These are phyloP conservation scores for Phytophthora hybrid DNA, from an alignment of 352 stramenopile genomes.

Conservation along the genomic window DNA sequence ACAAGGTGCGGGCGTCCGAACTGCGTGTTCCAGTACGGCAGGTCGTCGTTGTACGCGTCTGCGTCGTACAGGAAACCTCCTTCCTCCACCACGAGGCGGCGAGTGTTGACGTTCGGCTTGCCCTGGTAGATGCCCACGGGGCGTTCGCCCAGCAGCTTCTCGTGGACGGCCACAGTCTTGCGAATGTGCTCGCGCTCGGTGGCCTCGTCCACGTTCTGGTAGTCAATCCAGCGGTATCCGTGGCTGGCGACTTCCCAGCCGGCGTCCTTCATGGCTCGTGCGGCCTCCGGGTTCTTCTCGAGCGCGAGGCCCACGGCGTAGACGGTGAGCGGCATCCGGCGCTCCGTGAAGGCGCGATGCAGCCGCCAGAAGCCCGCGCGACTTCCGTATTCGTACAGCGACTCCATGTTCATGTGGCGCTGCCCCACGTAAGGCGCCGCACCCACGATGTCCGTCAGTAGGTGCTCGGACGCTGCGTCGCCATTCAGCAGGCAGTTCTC, in stretches of 20 bases:
- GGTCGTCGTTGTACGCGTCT: conserved; percentile 96
- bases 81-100: conserved; percentile 91
- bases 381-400: conserved; percentile 96
- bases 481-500: conserved; percentile 95
- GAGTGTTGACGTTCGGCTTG: conserved; percentile 94
- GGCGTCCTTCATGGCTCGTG: conserved; percentile 92
- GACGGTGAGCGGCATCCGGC: conserved; percentile 92
- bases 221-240: conserved; percentile 97
- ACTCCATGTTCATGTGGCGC: conserved; percentile 95
- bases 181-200: conserved; percentile 94
- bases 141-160: conserved; percentile 88
- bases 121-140: conserved; percentile 97
- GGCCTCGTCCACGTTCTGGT: conserved; percentile 93
- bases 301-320: conserved; percentile 96
- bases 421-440: conserved; percentile 73
- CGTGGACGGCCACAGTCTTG: conserved; percentile 92
- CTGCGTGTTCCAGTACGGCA: conserved; percentile 95
- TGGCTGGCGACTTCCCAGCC: conserved; percentile 95
- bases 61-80: conserved; percentile 97
- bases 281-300: conserved; percentile 93
- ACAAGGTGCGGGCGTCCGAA: conserved; percentile 93
- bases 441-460: conserved; percentile 94
- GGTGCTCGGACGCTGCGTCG: conserved; percentile 89
- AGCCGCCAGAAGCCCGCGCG: conserved; percentile 95
- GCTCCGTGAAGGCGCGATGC: conserved; percentile 91